Percentiles rank a stretch among this genome's conserved stretches.
Conservation (phyloP, 2,329 filamentous ascomycete species). For the Dactylellina haptotyla region DNA sequence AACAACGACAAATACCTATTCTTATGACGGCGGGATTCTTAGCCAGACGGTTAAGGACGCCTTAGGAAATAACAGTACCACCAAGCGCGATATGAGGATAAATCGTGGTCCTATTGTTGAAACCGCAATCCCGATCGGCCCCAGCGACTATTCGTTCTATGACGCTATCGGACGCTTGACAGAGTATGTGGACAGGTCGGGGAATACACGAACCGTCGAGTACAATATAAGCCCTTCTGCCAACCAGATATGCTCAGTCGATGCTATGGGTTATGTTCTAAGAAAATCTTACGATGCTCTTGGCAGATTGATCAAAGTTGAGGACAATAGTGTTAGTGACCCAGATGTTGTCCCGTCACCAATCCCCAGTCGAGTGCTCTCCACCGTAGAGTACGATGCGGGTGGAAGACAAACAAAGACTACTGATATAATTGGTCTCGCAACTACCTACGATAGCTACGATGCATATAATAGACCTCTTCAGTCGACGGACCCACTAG, state of each 20-base stretch:
- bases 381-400: not conserved
- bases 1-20: not conserved
- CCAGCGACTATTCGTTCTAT: no score
- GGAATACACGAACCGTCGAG: no score
- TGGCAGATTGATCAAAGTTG: not conserved
- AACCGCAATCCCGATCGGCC: no score
- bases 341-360: not conserved
- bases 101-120: no score
- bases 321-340: slow-evolving; percentile 16
- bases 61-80: no score
- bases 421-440: not conserved
- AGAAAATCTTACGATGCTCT: not conserved
- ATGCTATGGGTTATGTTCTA: no score
- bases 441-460: slow-evolving; percentile 4
- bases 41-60: no score
- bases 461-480: not conserved
- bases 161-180: no score
- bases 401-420: not conserved
- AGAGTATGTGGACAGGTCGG: no score
- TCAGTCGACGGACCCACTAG: not conserved
- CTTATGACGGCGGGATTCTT: no score
- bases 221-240: no score
- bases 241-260: not conserved
- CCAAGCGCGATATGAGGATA: no score
- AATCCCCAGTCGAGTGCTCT: not conserved